Evolutionary conservation across 169 alveolate species (phyloP), one percentile per base, ranked within the genome.

Genomic region (Nephromyces sp.): DNA sequence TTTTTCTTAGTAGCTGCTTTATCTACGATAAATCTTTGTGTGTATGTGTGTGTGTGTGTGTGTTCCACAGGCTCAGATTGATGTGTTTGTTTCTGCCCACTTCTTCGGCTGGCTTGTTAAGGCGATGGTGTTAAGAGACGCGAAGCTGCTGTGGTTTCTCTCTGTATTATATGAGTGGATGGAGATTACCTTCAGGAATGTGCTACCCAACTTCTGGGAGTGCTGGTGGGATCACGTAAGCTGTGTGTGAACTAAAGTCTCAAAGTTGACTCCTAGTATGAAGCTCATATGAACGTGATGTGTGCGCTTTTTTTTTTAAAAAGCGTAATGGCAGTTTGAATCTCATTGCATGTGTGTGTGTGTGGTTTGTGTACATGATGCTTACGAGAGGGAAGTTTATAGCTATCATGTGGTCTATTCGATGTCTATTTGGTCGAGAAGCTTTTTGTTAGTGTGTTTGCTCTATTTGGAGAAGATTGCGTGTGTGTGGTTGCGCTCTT

Each of bases 201-300:
- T 90, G 83, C 81, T 92, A 31, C 94, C 95, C 33, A 91, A 91
- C 66, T 92, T 92, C 84, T 83, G 85, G 78, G 97, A 92, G 80
- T 92, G 97, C 66, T 92, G 97, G 97, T 92, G 97, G 97, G 97
- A 92, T 72, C 92, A 87, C 80, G 74, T 91, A 24, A 1, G 78
- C 35, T 22, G 6, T 6, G 4, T 3, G 35, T 51, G 61, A n/a
- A n/a, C 21, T 21, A 21, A 0, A 21, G 25, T 22, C 61, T n/a
- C 61, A 51, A n/a, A n/a, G n/a, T n/a, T n/a, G n/a, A n/a, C n/a
- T n/a, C n/a, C n/a, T n/a, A n/a, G n/a, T n/a, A n/a, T n/a, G n/a
- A n/a, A n/a, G n/a, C n/a, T n/a, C n/a, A n/a, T n/a, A n/a, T n/a
- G n/a, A n/a, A n/a, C n/a, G n/a, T n/a, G n/a, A n/a, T n/a, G n/a